These are phyloP conservation scores for Colletotrichum musae DNA, from an alignment of 2,329 filamentous ascomycete species.

Conservation along the genomic window DNA sequence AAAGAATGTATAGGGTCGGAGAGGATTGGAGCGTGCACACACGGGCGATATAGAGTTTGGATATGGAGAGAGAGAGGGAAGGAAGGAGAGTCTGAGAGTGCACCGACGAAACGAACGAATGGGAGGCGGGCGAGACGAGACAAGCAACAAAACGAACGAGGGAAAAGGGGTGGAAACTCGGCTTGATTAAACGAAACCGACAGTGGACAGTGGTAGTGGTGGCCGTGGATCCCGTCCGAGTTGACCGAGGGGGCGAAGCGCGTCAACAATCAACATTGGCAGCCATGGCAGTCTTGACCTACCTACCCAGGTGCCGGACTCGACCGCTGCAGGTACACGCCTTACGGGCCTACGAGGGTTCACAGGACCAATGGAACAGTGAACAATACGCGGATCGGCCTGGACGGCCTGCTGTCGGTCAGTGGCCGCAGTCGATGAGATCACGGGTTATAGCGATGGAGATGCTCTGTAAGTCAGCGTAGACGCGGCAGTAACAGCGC, in stretches of 20 bases:
- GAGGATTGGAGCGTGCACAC: constrained; percentile 24
- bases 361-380: constrained; percentile 9
- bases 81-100: constrained; percentile 3
- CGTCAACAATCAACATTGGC: constrained; percentile 13
- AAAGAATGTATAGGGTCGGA: constrained; percentile 35
- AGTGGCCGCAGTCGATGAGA: constrained; percentile 12
- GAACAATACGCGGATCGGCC: constrained; percentile 11
- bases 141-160: no score
- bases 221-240: constrained; percentile 18
- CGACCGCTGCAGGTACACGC: neutral
- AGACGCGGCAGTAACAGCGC: neutral
- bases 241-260: constrained; percentile 18
- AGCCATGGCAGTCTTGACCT: neutral
- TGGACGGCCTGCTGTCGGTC: neutral
- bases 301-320: neutral
- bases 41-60: constrained; percentile 37
- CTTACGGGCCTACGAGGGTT: neutral
- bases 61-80: constrained; percentile 17
- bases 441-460: constrained; percentile 6
- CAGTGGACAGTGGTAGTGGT: neutral
- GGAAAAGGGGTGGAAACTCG: constrained; percentile 36
- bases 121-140: constrained; percentile 23
- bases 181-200: constrained; percentile 37
- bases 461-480: no score
- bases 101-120: constrained; percentile 29